A percentile compares a stretch with the other conserved stretches of the same genome.
These are phyloP conservation scores for Lippia alba DNA, from an alignment of 305 asterid genomes.

Conservation along the genomic window DNA sequence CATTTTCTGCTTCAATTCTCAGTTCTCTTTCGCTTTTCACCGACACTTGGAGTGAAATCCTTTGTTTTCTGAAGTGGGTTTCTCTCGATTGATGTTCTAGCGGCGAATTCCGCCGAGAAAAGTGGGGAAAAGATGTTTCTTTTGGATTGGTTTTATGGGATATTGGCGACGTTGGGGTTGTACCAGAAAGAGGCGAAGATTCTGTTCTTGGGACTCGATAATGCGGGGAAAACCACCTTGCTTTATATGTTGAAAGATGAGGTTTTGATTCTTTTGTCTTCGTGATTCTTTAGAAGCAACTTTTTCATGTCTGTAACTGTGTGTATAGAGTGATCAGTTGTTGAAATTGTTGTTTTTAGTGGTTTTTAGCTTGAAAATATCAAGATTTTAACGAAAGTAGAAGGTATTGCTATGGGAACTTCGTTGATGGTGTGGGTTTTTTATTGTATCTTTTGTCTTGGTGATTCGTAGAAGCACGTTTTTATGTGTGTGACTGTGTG, in stretches of 20 bases:
- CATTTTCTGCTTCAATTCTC: not conserved
- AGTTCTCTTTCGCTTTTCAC: constrained; percentile 1
- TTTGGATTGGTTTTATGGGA: constrained; percentile 78
- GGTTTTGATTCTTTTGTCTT: constrained; percentile 38
- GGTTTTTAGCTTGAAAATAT: not conserved
- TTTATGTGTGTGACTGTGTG: not conserved
- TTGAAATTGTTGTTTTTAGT: not conserved
- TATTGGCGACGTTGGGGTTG: constrained; percentile 64
- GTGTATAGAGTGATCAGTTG: not conserved
- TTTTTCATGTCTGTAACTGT: not conserved
- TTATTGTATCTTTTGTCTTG: too few species aligned
- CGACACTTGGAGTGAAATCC: not conserved
- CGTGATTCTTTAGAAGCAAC: not conserved
- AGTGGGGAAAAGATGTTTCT: constrained; percentile 53
- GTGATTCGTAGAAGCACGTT: not conserved
- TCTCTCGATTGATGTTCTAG: not conserved
- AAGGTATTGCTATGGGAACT: not conserved
- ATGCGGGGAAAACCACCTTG: constrained; percentile 83
- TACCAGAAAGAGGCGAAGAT: constrained; percentile 82
- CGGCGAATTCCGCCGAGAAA: constrained; percentile 1
- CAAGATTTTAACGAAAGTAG: not conserved
- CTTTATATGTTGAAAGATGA: constrained; percentile 82
- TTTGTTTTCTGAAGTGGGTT: not conserved
- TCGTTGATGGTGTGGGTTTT: too few species aligned
- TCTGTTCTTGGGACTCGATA: constrained; percentile 81